phyloP scores from a whole-genome alignment of 2,329 filamentous ascomycete species.

The Eurotiales sp. region DNA sequence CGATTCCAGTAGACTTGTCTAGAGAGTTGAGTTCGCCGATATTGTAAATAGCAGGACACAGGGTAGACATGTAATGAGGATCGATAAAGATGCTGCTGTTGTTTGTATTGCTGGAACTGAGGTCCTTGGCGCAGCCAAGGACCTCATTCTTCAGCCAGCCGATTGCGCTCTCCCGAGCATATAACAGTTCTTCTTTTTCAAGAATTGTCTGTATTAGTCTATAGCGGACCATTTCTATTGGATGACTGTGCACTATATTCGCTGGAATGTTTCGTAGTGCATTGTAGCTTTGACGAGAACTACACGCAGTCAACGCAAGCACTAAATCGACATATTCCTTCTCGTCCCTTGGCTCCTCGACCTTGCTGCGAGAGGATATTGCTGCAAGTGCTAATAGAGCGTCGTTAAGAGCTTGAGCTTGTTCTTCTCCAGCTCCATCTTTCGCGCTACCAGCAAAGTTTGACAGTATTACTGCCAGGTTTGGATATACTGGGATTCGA shows the following conservation, averaged over 20 bases:
- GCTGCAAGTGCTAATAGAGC: constrained; percentile 52
- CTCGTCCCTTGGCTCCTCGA: constrained; percentile 45
- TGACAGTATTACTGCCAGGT: constrained; percentile 48
- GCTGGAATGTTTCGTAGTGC: constrained; percentile 36
- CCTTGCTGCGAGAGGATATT: constrained; percentile 45
- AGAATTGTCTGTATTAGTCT: constrained; percentile 55
- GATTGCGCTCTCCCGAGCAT: constrained; percentile 55
- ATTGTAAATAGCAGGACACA: constrained; percentile 53
- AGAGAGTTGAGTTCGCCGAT: constrained; percentile 42
- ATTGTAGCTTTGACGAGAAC: constrained; percentile 32
- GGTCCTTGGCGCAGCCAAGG: constrained; percentile 37
- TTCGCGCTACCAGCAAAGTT: constrained; percentile 47
- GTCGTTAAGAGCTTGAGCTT: constrained; percentile 53
- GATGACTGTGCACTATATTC: constrained; percentile 48
- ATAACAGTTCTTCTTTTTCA: constrained; percentile 51
- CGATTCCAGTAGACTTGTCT: constrained; percentile 32
- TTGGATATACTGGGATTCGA: constrained; percentile 49
- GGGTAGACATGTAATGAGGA: constrained; percentile 33
- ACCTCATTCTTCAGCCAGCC: constrained; percentile 61
- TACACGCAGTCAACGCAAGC: constrained; percentile 41
- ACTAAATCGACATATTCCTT: constrained; percentile 53
- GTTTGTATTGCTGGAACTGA: constrained; percentile 18
- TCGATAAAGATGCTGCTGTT: constrained; percentile 30
- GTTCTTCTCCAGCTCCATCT: constrained; percentile 37
- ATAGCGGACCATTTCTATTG: constrained; percentile 49